phyloP scores from a whole-genome alignment of 805 yeast genomes.

The Lachancea fermentati region DNA sequence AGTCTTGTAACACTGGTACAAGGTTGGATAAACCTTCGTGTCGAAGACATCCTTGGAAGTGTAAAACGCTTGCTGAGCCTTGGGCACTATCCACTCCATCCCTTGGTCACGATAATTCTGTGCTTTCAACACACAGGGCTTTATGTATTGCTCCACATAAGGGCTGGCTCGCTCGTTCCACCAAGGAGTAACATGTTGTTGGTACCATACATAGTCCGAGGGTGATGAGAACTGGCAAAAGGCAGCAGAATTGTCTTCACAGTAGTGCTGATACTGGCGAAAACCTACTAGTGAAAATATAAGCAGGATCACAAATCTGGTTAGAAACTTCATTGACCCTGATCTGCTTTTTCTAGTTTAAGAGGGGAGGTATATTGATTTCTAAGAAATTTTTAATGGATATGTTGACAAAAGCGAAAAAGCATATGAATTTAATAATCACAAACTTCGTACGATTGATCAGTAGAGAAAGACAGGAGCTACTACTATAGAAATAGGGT shows the following conservation, averaged over 20 bases:
- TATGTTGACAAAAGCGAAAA: no score
- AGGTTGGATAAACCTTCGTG: conserved; percentile 1
- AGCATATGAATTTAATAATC: no score
- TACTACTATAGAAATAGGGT: no score
- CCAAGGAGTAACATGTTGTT: conserved; percentile 6
- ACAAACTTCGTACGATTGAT: no score
- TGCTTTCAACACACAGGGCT: background rate
- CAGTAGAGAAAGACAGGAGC: no score
- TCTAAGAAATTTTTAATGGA: background rate
- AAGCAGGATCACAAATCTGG: background rate
- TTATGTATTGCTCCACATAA: background rate
- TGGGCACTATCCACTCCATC: background rate
- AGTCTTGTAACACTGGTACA: conserved; percentile 2
- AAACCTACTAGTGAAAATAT: background rate
- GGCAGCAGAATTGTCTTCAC: background rate
- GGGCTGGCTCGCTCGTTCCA: conserved; percentile 5
- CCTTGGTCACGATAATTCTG: conserved; percentile 1
- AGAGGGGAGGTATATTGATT: background rate
- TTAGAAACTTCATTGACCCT: background rate
- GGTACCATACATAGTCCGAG: background rate
- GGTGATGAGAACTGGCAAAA: background rate
- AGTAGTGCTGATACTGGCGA: background rate
- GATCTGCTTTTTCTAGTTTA: background rate
- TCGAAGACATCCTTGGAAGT: background rate
- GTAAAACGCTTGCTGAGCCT: background rate